Base-by-base conservation (phyloP, 345 rosid species). In the Hibiscus mutabilis region DNA sequence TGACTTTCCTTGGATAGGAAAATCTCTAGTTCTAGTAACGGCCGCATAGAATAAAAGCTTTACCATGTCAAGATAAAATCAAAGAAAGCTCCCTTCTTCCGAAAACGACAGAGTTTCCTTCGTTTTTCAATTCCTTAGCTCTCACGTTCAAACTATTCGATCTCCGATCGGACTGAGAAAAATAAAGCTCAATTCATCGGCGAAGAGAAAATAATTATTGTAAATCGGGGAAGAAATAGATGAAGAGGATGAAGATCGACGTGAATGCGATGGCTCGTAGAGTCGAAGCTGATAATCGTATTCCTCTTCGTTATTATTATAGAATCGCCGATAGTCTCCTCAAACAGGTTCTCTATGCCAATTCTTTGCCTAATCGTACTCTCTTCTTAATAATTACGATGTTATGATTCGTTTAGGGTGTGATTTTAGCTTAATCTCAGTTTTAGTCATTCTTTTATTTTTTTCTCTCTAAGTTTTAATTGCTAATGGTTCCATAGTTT, bases 241-340 rank as follows among this genome's bases (percentile, higher is more conserved):
- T 12, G 60, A 78, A 71, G 14, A 49, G 16, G 81, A 90, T 93
- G 98, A 84, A 60, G 87, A 88, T 91, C 81, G 74, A 91, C 84
- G 84, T 91, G 65, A 78, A 80, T 55, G 78, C 80, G 31, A 73
- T 84, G 4, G 85, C 93, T 19, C 89, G 86, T 24, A 85, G 80
- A 72, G 82, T 93, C 66, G 91, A 89, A 72, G 97, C 91, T 56
- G 97, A 93, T 81, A 84, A 83, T 85, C 88, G 89, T 80, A 89
- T 66, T 66, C 72, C 93, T 76, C 93, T 94, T 73, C 88, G 13
- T 3, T 65, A 65, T 44, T 65, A 91, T 78, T 87, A 90, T 58
- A 83, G 97, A 64, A 94, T 89, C 80, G 97, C 97, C 74, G 96
- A 94, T 81, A 87, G 89, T 81, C 95, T 94, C 69, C 95, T 91